These are phyloP conservation scores for Fusarium coicis DNA, from an alignment of 2,329 filamentous ascomycete species.

Conservation along the genomic window DNA sequence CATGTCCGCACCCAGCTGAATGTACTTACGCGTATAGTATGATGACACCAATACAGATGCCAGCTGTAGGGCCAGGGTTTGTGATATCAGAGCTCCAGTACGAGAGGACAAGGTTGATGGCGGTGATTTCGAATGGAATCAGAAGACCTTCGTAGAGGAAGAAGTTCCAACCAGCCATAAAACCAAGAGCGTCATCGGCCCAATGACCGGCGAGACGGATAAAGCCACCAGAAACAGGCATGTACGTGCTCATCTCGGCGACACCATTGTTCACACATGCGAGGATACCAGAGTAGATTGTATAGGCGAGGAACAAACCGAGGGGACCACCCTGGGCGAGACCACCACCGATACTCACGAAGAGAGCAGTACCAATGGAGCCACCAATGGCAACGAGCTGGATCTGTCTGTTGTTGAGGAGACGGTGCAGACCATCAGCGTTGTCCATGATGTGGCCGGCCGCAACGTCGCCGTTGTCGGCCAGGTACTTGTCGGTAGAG, in stretches of 20 bases:
- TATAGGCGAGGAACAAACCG: conserved; percentile 68
- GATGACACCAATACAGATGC: conserved; percentile 67
- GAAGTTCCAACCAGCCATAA: conserved; percentile 60
- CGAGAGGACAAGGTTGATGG: conserved; percentile 56
- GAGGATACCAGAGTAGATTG: conserved; percentile 65
- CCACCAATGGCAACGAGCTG: conserved; percentile 69
- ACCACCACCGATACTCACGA: conserved; percentile 70
- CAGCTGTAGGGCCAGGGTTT: conserved; percentile 74
- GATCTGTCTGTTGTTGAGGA: conserved; percentile 65
- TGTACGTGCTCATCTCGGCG: conserved; percentile 72
- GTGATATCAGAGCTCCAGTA: conserved; percentile 56
- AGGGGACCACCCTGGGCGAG: conserved; percentile 56
- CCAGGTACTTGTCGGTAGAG: conserved; percentile 31
- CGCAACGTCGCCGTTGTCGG: conserved; percentile 43
- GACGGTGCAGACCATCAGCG: conserved; percentile 56
- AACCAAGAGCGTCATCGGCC: conserved; percentile 73
- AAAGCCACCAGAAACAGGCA: conserved; percentile 72
- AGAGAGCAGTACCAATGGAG: conserved; percentile 67
- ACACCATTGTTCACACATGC: conserved; percentile 72
- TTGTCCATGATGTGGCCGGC: conserved; percentile 46
- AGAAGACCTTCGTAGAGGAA: conserved; percentile 58
- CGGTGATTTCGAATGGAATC: conserved; percentile 57
- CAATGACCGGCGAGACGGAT: conserved; percentile 72
- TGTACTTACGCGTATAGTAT: conserved; percentile 65
- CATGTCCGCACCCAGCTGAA: not conserved